phyloP scores from a whole-genome alignment of 1,139 yeast genomes.

The Kluyveromyces sp. region DNA sequence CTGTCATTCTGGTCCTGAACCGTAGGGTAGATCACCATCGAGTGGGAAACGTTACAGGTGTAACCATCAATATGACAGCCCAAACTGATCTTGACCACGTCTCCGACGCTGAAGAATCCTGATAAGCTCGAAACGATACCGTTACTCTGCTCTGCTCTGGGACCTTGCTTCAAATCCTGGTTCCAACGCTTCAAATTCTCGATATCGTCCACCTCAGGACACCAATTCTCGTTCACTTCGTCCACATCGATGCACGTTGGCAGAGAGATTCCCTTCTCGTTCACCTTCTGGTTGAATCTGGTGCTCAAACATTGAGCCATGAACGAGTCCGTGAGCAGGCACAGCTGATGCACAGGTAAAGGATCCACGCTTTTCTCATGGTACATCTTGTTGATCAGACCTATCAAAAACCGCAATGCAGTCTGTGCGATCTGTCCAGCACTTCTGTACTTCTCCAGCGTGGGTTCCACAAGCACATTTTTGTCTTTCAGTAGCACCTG shows the following conservation, averaged over 20 bases:
- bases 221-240: constrained; percentile 67
- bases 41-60: constrained; percentile 79
- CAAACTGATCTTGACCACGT: constrained; percentile 70
- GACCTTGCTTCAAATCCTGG: constrained; percentile 14
- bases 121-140: constrained; percentile 29
- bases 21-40: constrained; percentile 73
- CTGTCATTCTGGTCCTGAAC: constrained; percentile 34
- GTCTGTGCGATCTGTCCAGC: constrained; percentile 94
- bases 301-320: constrained; percentile 48
- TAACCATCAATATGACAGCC: constrained; percentile 96
- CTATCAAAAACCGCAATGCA: constrained; percentile 58
- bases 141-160: constrained; percentile 13
- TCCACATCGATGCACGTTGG: constrained; percentile 89
- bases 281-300: constrained; percentile 49
- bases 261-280: constrained; percentile 81
- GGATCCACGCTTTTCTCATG: constrained; percentile 42
- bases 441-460: constrained; percentile 72
- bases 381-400: constrained; percentile 64
- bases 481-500: constrained; percentile 67
- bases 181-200: constrained; percentile 29
- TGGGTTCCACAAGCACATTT: constrained; percentile 55
- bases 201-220: constrained; percentile 78
- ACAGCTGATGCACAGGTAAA: constrained; percentile 64
- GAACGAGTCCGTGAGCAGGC: constrained; percentile 75
- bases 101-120: constrained; percentile 62